phyloP scores from a whole-genome alignment of 164 flowering plant species.

The Litsea cubeba region DNA sequence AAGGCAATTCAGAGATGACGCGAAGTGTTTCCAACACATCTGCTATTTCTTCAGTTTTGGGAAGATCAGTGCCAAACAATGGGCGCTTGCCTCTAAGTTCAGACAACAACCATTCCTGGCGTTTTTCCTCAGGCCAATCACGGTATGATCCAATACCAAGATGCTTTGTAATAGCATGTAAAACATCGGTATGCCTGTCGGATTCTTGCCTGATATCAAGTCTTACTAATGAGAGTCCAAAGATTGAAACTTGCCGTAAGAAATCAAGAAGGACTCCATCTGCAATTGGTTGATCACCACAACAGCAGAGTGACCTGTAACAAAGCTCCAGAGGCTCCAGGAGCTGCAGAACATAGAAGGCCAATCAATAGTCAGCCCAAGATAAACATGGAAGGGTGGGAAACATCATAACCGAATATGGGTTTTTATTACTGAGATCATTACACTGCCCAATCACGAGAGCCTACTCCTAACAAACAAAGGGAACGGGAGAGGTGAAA shows the following conservation, averaged over 20 bases:
- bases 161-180: constrained; percentile 90
- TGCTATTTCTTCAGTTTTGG: constrained; percentile 90
- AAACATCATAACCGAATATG: neutral
- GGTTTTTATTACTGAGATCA: neutral
- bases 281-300: constrained; percentile 92
- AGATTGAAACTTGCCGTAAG: constrained; percentile 92
- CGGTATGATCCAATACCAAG: constrained; percentile 93
- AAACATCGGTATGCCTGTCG: constrained; percentile 97
- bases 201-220: constrained; percentile 99
- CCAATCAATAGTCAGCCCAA: neutral
- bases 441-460: neutral
- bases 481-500: no score
- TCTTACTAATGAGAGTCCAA: constrained; percentile 89
- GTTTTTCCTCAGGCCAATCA: constrained; percentile 86
- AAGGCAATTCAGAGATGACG: constrained; percentile 86
- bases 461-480: neutral
- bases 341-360: constrained; percentile 14
- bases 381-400: neutral
- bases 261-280: constrained; percentile 99
- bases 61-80: constrained; percentile 94
- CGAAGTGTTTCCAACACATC: constrained; percentile 88
- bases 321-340: constrained; percentile 98
- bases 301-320: constrained; percentile 82
- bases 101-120: constrained; percentile 91
- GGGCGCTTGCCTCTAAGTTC: constrained; percentile 98